Evolutionary conservation across 352 stramenopile species (phyloP).

Genomic region (Phytophthora pisi): DNA sequence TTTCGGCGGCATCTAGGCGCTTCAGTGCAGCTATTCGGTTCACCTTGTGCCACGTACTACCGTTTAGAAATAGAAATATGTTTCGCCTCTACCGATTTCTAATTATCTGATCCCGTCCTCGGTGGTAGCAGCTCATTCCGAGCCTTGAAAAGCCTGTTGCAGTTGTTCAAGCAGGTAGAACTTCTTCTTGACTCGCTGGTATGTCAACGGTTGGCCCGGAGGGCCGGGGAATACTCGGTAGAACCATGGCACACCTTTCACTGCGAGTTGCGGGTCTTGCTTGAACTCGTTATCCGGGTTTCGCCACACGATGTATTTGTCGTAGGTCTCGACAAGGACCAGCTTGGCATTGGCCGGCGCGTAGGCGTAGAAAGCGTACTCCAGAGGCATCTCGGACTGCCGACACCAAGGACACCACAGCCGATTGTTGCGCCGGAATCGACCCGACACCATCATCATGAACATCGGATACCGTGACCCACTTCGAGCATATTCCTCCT

Average conservation of each 20-base stretch:
- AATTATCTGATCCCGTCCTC: slow-evolving; percentile 19
- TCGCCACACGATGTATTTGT: slow-evolving; percentile 73
- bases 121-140: slow-evolving; percentile 4
- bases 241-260: slow-evolving; percentile 72
- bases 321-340: slow-evolving; percentile 56
- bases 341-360: slow-evolving; percentile 57
- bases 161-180: slow-evolving; percentile 44
- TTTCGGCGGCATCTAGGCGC: slow-evolving; percentile 21
- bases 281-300: slow-evolving; percentile 78
- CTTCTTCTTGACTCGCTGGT: slow-evolving; percentile 42
- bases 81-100: slow-evolving; percentile 20
- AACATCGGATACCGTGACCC: slow-evolving; percentile 57
- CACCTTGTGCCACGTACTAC: slow-evolving; percentile 17
- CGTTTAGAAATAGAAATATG: slow-evolving; percentile 1
- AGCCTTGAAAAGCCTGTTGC: slow-evolving; percentile 34
- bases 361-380: slow-evolving; percentile 74
- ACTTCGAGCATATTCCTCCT: slow-evolving; percentile 36
- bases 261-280: slow-evolving; percentile 47
- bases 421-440: slow-evolving; percentile 66
- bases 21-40: slow-evolving; percentile 15
- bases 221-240: slow-evolving; percentile 49
- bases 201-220: slow-evolving; percentile 34
- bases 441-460: slow-evolving; percentile 74
- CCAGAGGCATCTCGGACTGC: slow-evolving; percentile 61
- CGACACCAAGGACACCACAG: slow-evolving; percentile 82